Conservation (phyloP, 495 filamentous ascomycete genomes). For the Cudoniella acicularis region DNA sequence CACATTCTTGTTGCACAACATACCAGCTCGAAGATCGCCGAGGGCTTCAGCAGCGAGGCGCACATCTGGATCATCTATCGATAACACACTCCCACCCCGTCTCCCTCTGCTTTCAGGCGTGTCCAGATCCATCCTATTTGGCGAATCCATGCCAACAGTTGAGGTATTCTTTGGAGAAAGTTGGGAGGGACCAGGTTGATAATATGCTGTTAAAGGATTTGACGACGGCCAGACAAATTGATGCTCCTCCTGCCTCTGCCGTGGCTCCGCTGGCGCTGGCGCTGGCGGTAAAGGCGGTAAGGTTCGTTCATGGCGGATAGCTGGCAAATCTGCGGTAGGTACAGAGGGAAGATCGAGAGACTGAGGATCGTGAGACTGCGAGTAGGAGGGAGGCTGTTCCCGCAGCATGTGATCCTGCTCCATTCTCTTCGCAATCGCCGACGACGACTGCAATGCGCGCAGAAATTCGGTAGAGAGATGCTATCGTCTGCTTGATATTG, state of each 20-base stretch:
- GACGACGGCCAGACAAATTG: constrained; percentile 46
- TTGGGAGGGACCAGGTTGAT: constrained; percentile 29
- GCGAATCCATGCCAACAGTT: constrained; percentile 15
- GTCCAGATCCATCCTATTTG: constrained; percentile 28
- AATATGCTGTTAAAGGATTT: constrained; percentile 52
- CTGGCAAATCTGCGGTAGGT: constrained; percentile 18
- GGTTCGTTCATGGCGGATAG: constrained; percentile 24
- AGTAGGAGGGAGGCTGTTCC: constrained; percentile 36
- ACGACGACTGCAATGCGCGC: constrained; percentile 9
- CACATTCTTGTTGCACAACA: constrained; percentile 18
- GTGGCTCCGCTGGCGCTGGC: constrained; percentile 8
- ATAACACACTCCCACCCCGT: constrained; percentile 48
- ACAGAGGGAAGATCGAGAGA: constrained; percentile 25
- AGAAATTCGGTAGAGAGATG: background rate
- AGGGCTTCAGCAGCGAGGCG: constrained; percentile 81
- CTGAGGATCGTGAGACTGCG: constrained; percentile 37
- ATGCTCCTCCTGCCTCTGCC: constrained; percentile 17
- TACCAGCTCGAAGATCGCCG: constrained; percentile 79
- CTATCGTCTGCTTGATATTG: constrained; percentile 1
- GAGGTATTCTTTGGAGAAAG: constrained; percentile 18
- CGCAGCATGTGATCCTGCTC: constrained; percentile 39
- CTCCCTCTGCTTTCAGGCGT: constrained; percentile 26
- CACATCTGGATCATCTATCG: constrained; percentile 78
- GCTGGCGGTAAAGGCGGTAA: constrained; percentile 22
- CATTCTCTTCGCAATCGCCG: constrained; percentile 25